phyloP scores from a whole-genome alignment of 352 stramenopile species.

The Pythium angustatum region DNA sequence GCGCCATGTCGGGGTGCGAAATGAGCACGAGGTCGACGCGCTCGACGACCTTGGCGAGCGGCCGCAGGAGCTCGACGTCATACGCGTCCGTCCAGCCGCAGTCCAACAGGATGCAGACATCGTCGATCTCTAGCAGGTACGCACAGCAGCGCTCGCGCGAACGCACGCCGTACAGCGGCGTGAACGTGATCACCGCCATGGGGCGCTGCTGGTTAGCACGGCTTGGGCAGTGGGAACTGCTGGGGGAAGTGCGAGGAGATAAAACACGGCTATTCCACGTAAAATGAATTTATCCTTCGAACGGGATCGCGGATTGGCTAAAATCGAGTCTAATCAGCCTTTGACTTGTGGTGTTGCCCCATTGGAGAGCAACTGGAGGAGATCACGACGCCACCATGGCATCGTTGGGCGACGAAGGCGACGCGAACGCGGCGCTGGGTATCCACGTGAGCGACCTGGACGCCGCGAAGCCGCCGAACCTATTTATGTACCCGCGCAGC shows the following conservation, averaged over 20 bases:
- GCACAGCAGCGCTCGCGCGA: conserved; percentile 80
- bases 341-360: too few species aligned
- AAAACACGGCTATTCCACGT: conserved; percentile 19
- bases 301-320: conserved; percentile 26
- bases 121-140: conserved; percentile 90
- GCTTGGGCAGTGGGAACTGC: too few species aligned
- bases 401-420: too few species aligned
- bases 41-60: conserved; percentile 78
- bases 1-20: conserved; percentile 86
- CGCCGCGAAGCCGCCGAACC: conserved; percentile 60
- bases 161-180: conserved; percentile 85
- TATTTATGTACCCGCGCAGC: conserved; percentile 76
- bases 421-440: conserved; percentile 58
- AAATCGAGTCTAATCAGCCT: conserved; percentile 12
- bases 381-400: too few species aligned
- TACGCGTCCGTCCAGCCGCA: conserved; percentile 91
- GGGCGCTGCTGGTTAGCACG: too few species aligned
- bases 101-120: conserved; percentile 91
- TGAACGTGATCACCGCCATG: conserved; percentile 92
- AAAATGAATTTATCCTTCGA: too few species aligned
- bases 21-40: conserved; percentile 90
- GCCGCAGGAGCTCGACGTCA: conserved; percentile 80
- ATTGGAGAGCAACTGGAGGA: too few species aligned
- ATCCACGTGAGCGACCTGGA: conserved; percentile 61
- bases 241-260: too few species aligned